Evolutionary conservation across 2,329 filamentous ascomycete genomes (phyloP).

Genomic region (Pyricularia grisea): DNA sequence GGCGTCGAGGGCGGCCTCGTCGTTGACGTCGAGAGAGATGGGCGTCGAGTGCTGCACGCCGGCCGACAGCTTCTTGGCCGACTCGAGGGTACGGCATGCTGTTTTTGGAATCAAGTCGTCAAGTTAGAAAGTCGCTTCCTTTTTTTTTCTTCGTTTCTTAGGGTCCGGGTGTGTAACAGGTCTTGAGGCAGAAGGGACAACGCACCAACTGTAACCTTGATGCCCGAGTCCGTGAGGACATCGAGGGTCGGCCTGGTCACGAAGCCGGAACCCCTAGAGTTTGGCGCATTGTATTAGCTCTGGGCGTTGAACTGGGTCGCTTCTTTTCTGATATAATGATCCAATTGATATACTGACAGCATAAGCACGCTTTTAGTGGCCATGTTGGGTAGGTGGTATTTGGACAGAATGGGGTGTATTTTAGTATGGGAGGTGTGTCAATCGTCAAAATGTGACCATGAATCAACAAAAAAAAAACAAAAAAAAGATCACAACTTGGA

Average conservation of each 20-base stretch:
- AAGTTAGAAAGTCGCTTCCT: conserved; percentile 4
- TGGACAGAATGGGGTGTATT: neutral
- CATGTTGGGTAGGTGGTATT: conserved; percentile 5
- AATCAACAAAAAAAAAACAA: neutral
- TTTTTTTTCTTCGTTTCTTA: neutral
- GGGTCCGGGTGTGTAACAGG: neutral
- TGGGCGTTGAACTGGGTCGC: neutral
- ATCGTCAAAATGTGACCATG: neutral
- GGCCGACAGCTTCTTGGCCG: conserved; percentile 63
- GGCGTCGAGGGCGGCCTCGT: conserved; percentile 68
- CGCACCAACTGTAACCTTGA: conserved; percentile 54
- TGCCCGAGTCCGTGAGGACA: conserved; percentile 48
- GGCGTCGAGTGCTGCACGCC: conserved; percentile 65
- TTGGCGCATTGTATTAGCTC: conserved; percentile 2
- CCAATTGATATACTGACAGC: conserved; percentile 9
- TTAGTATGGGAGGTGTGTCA: neutral
- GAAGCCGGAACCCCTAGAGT: conserved; percentile 33
- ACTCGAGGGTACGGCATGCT: conserved; percentile 77
- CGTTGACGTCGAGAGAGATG: conserved; percentile 75
- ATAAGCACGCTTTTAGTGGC: conserved; percentile 13
- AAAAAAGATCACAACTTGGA: neutral
- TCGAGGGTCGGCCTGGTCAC: conserved; percentile 58
- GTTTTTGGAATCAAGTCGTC: conserved; percentile 1
- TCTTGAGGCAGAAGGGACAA: conserved; percentile 11
- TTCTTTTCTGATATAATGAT: conserved; percentile 3